Evolutionary conservation across 2,329 filamentous ascomycete species (phyloP).

Genomic region (Fusarium pilosicola): DNA sequence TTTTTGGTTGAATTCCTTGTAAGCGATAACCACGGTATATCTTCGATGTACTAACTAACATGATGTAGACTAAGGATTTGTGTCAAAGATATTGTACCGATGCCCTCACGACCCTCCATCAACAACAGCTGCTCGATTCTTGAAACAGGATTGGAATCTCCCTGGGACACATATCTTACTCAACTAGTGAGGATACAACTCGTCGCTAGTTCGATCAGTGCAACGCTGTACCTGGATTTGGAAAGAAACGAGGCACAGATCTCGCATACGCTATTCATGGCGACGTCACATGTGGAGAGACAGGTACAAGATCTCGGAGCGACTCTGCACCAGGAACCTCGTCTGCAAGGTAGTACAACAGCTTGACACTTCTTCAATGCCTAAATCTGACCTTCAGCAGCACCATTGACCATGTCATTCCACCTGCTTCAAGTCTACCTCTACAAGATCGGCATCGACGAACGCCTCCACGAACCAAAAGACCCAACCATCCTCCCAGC

Average conservation of each 20-base stretch:
- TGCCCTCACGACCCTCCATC: not conserved
- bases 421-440: slow-evolving; percentile 3
- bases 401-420: not conserved
- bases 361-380: not conserved
- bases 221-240: not conserved
- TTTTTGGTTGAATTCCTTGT: slow-evolving; percentile 20
- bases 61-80: not conserved
- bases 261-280: not conserved
- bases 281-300: slow-evolving; percentile 3
- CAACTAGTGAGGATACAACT: slow-evolving; percentile 4
- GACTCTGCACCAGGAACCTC: not conserved
- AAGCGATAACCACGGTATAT: accelerated
- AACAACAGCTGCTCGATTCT: not conserved
- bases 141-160: not conserved
- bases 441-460: slow-evolving; percentile 15
- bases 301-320: not conserved
- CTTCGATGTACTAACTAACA: not conserved
- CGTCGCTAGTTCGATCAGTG: not conserved
- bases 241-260: not conserved
- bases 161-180: not conserved
- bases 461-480: not conserved
- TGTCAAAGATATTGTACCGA: not conserved
- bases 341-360: not conserved
- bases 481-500: not conserved
- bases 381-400: not conserved